Conservation (phyloP, 2,329 filamentous ascomycete genomes). For the Penicillium sp. region DNA sequence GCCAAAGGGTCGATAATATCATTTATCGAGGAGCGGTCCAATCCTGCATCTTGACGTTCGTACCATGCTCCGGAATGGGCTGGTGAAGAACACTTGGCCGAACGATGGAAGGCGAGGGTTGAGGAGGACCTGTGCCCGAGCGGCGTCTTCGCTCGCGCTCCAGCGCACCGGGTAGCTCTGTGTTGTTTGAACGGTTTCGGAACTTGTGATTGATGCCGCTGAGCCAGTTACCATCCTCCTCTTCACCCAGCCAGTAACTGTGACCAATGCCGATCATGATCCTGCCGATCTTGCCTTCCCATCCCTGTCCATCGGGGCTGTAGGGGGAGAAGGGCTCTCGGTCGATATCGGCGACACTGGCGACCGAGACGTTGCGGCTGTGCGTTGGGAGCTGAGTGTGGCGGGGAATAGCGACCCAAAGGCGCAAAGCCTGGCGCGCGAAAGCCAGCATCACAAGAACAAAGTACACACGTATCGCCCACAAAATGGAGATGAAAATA, state of each 20-base stretch:
- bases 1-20: not conserved
- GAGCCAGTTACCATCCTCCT: slow-evolving; percentile 68
- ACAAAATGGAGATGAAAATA: slow-evolving; percentile 72
- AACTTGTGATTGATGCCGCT: slow-evolving; percentile 64
- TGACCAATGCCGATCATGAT: slow-evolving; percentile 73
- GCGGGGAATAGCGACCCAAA: slow-evolving; percentile 50
- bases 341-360: slow-evolving; percentile 48
- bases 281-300: slow-evolving; percentile 76
- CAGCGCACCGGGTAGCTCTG: slow-evolving; percentile 44
- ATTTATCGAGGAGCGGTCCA: slow-evolving; percentile 35
- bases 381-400: slow-evolving; percentile 43
- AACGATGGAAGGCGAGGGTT: slow-evolving; percentile 40
- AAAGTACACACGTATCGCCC: slow-evolving; percentile 78
- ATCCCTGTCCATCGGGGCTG: slow-evolving; percentile 75
- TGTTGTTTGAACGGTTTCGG: slow-evolving; percentile 49
- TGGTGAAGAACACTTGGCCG: slow-evolving; percentile 38
- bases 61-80: slow-evolving; percentile 32
- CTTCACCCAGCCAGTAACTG: slow-evolving; percentile 77
- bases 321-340: slow-evolving; percentile 71
- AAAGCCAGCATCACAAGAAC: slow-evolving; percentile 81
- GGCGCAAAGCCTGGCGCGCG: slow-evolving; percentile 73
- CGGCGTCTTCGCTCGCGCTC: slow-evolving; percentile 63
- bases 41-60: slow-evolving; percentile 42
- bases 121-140: slow-evolving; percentile 60
- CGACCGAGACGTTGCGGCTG: slow-evolving; percentile 49